Evolutionary conservation across 306 rosid genomes (phyloP).

Genomic region (Trifolium dubium): DNA sequence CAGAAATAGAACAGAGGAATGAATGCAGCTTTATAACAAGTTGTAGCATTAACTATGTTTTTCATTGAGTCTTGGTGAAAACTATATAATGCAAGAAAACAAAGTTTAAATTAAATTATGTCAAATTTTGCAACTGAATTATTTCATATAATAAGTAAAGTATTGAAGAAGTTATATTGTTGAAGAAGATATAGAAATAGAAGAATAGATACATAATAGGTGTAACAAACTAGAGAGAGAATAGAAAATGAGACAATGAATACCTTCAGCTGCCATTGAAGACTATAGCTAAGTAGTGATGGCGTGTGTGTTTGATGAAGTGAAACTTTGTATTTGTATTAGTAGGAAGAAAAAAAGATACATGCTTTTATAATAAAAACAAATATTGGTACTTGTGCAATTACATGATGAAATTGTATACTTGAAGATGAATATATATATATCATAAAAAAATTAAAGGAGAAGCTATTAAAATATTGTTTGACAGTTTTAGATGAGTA

Average conservation of each 20-base stretch:
- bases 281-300: slow-evolving; percentile 38
- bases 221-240: slow-evolving; percentile 31
- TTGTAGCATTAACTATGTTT: slow-evolving; percentile 37
- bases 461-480: slow-evolving; percentile 41
- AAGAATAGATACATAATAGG: not conserved
- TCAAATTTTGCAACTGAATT: slow-evolving; percentile 56
- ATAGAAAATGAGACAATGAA: no score
- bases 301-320: slow-evolving; percentile 46
- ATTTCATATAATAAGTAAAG: slow-evolving; percentile 20
- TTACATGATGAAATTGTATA: slow-evolving; percentile 45
- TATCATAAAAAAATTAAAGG: slow-evolving; percentile 25
- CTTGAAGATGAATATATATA: slow-evolving; percentile 40
- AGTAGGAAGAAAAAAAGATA: slow-evolving; percentile 50
- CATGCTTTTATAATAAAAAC: slow-evolving; percentile 53
- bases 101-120: slow-evolving; percentile 43
- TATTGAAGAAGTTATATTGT: slow-evolving; percentile 22
- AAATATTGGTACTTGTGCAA: slow-evolving; percentile 62
- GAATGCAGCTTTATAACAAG: slow-evolving; percentile 44
- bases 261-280: slow-evolving; percentile 59
- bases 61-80: slow-evolving; percentile 46
- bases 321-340: slow-evolving; percentile 43
- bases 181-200: not conserved
- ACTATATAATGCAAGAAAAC: slow-evolving; percentile 46
- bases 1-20: slow-evolving; percentile 38
- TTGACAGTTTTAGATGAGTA: slow-evolving; percentile 52